phyloP scores from a whole-genome alignment of 2,329 filamentous ascomycete species.

The Hypoxylon sp. region DNA sequence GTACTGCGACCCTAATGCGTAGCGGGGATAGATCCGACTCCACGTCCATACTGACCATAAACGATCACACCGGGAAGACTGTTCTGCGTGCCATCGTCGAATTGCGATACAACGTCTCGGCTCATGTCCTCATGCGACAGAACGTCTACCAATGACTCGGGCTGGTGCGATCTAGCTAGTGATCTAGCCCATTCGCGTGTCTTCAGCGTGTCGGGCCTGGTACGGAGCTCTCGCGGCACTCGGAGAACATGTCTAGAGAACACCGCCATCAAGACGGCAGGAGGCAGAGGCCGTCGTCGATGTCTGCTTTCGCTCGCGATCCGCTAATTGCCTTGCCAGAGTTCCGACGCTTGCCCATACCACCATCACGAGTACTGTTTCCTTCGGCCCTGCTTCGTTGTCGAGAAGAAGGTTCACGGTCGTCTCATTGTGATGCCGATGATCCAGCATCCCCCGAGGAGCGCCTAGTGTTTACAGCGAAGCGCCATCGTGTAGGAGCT shows the following conservation, averaged over 20 bases:
- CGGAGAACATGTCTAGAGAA: background rate
- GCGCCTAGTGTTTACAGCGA: background rate
- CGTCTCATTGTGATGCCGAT: background rate
- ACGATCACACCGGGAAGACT: background rate
- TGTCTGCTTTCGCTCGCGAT: background rate
- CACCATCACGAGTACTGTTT: background rate
- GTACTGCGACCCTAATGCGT: background rate
- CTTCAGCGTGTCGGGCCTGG: background rate
- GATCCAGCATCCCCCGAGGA: background rate
- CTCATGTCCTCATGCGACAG: background rate
- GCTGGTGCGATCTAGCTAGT: background rate
- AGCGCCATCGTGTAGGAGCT: background rate
- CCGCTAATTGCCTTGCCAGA: background rate
- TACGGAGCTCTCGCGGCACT: background rate
- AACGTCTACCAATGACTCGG: background rate
- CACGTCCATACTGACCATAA: background rate
- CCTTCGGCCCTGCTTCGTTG: background rate
- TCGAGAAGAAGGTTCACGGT: background rate
- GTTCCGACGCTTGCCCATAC: background rate
- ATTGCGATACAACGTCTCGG: background rate
- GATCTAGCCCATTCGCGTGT: background rate
- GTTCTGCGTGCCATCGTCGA: background rate
- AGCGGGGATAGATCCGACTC: background rate
- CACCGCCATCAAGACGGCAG: background rate
- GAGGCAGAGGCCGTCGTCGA: background rate